These are phyloP conservation scores for Cunninghamia lanceolata DNA, from an alignment of 75 land plant species.

Conservation along the genomic window DNA sequence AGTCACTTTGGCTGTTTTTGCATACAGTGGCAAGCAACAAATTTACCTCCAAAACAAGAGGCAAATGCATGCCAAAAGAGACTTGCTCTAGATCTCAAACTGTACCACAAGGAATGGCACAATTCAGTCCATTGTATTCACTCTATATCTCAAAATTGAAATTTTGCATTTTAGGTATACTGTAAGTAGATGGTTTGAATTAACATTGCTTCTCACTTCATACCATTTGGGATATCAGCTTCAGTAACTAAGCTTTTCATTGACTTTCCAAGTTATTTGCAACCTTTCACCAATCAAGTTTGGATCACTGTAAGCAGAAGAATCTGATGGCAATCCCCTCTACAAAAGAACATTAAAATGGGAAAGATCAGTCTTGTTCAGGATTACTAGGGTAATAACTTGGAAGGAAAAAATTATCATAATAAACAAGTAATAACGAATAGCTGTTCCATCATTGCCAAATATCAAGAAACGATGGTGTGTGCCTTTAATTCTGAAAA, in stretches of 20 bases:
- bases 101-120: neutral
- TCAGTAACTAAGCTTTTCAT: conserved; percentile 2
- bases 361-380: neutral
- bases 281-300: conserved; percentile 57
- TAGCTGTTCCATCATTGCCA: neutral
- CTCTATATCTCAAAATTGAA: neutral
- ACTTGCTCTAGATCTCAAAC: neutral
- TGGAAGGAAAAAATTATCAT: neutral
- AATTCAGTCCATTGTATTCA: neutral
- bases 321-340: conserved; percentile 64
- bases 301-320: conserved; percentile 68
- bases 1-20: neutral
- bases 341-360: conserved; percentile 25
- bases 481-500: neutral
- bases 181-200: neutral
- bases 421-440: neutral
- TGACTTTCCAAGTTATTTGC: conserved; percentile 20
- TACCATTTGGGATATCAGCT: neutral
- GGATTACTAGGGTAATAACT: neutral
- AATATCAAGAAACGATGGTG: neutral
- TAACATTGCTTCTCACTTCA: neutral
- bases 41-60: neutral
- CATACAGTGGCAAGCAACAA: neutral
- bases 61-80: neutral
- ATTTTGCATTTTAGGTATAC: neutral